phyloP scores from a whole-genome alignment of 1,284 basidiomycete genomes.

The Cryptococcus depauperatus region DNA sequence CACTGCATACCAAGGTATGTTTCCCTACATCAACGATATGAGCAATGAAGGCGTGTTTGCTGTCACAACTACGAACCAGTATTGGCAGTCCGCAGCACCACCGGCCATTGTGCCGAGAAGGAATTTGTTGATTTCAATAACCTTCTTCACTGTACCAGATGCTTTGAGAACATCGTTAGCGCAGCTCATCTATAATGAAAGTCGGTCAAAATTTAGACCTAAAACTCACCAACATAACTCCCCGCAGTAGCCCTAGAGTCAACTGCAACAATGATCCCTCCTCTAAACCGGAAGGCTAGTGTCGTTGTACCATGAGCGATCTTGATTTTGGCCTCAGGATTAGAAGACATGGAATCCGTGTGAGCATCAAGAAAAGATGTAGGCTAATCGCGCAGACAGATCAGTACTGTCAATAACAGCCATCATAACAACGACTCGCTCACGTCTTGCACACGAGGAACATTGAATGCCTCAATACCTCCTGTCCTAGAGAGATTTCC shows the following conservation, averaged over 20 bases:
- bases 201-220: too few relatives aligned
- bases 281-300: slow-evolving; percentile 91
- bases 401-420: neutral
- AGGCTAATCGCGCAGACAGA: slow-evolving; percentile 60
- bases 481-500: slow-evolving; percentile 48
- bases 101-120: slow-evolving; percentile 98
- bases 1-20: slow-evolving; percentile 98
- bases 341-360: slow-evolving; percentile 79
- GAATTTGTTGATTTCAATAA: slow-evolving; percentile 99
- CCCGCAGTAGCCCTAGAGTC: slow-evolving; percentile 97
- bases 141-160: slow-evolving; percentile 93
- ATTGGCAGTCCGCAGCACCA: slow-evolving; percentile 66
- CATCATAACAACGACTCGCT: slow-evolving; percentile 12
- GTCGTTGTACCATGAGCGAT: slow-evolving; percentile 99
- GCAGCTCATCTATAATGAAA: too few relatives aligned
- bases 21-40: slow-evolving; percentile 55
- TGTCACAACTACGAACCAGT: slow-evolving; percentile 35
- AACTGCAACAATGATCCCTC: slow-evolving; percentile 95
- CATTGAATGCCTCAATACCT: slow-evolving; percentile 36
- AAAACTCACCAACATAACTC: slow-evolving; percentile 76
- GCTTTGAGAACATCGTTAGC: slow-evolving; percentile 49
- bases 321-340: slow-evolving; percentile 91
- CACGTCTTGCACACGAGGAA: slow-evolving; percentile 42
- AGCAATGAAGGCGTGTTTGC: slow-evolving; percentile 1
- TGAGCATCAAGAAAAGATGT: slow-evolving; percentile 76